Evolutionary conservation across 495 filamentous ascomycete species (phyloP).

Genomic region (Collariella sp.): DNA sequence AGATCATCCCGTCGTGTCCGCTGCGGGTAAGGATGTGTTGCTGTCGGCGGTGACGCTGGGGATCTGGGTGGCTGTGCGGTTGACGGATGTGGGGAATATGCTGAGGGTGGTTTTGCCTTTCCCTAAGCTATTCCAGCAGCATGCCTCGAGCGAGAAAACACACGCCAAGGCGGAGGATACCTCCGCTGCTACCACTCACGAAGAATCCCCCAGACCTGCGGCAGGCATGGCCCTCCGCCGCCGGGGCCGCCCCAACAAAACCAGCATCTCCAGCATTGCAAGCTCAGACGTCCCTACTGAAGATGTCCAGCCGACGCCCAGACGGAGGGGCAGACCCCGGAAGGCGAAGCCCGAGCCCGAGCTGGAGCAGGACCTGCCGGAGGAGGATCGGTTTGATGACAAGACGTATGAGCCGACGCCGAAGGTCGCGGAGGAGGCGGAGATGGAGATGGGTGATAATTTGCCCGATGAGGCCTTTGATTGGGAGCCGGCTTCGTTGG

Average conservation of each 20-base stretch:
- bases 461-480: slow-evolving; percentile 31
- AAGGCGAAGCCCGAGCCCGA: neutral
- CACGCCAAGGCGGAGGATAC: neutral
- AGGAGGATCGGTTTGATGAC: slow-evolving; percentile 12
- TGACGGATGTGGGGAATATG: slow-evolving; percentile 37
- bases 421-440: slow-evolving; percentile 15
- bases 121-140: neutral
- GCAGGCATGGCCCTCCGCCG: slow-evolving; percentile 15
- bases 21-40: slow-evolving; percentile 43
- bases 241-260: slow-evolving; percentile 12
- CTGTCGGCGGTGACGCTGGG: slow-evolving; percentile 44
- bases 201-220: neutral
- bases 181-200: neutral
- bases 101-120: slow-evolving; percentile 17
- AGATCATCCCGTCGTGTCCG: slow-evolving; percentile 43
- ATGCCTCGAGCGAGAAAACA: neutral
- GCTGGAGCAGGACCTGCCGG: slow-evolving; percentile 12
- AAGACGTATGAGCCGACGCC: slow-evolving; percentile 25
- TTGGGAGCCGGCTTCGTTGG: slow-evolving; percentile 38
- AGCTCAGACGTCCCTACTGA: slow-evolving; percentile 7
- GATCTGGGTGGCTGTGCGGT: slow-evolving; percentile 45
- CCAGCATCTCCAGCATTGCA: slow-evolving; percentile 14
- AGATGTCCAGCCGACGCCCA: neutral
- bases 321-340: slow-evolving; percentile 7
- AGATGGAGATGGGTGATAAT: slow-evolving; percentile 24